Base-by-base conservation (phyloP, 1,284 basidiomycete genomes). In the Cryptococcus neoformans region DNA sequence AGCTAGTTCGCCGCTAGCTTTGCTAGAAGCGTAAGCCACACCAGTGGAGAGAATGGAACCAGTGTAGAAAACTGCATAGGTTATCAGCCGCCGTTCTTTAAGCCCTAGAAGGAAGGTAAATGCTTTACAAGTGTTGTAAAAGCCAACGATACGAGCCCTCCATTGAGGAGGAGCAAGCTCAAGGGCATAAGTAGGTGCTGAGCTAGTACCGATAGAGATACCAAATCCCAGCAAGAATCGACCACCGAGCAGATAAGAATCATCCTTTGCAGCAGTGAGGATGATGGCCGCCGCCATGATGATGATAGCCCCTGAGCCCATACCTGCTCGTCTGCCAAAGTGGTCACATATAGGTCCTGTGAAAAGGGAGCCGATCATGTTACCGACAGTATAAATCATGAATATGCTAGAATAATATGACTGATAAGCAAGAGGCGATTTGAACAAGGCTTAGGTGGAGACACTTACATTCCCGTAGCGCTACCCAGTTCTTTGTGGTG, bases 231-330 rank as follows among this genome's bases (percentile, higher is more conserved):
- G 53, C 21, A 62, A 41, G 53, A 62, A 60, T 35, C 61, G 55
- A 12, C 61, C 61, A 45, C 58, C 58, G 41, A 57, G 53, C 6
- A 60, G 44, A 36, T 56, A 58, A 10, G 54, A 79, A 67, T 83
- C 79, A 60, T 80, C 83, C 52, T 74, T 72, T 0, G 83, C 68
- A 36, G 59, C 70, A 9, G 65, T 65, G 56, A 73, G 67, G 16
- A 78, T 62, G 1, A 78, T 78, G 9, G 83, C 83, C 4, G 84
- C 84, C 35, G 84, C 62, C 17, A 83, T 80, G 68, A 77, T 79
- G 48, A 77, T 53, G 49, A 77, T 48, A 44, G 59, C 54, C 16
- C 59, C 56, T 39, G 49, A 54, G 35, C 42, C 57, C 64, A 70
- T 69, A 49, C 66, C 65, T 16, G 56, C 42, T 42, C 61, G 12